Percentiles rank a stretch among this genome's conserved stretches.
phyloP scores from a whole-genome alignment of 139 green algal genomes.

The Chlamydomonas sphaeroides region DNA sequence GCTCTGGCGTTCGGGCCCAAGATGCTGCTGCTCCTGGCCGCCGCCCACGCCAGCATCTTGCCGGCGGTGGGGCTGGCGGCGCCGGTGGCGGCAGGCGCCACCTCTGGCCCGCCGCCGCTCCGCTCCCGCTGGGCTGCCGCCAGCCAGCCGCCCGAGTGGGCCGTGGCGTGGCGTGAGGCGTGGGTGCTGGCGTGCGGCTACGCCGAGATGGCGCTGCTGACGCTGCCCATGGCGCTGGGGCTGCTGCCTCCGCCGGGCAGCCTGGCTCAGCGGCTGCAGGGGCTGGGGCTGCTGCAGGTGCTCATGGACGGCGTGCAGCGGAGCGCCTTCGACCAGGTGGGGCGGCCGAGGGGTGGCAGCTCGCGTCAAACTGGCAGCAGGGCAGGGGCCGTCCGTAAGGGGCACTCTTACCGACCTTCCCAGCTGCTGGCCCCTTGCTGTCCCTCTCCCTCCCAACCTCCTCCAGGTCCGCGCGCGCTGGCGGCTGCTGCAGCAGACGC shows the following conservation, averaged over 20 bases:
- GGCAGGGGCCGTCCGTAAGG: too few relatives aligned
- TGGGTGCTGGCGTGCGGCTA: slow-evolving; percentile 37
- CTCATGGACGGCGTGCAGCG: slow-evolving; percentile 41
- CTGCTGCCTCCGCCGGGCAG: slow-evolving; percentile 4
- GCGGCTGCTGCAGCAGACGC: slow-evolving; percentile 28
- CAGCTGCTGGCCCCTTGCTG: neutral
- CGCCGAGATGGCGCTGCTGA: slow-evolving; percentile 24
- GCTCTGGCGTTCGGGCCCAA: slow-evolving; percentile 31
- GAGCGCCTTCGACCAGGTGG: slow-evolving; percentile 30
- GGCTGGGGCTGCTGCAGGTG: slow-evolving; percentile 28
- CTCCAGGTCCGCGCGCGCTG: slow-evolving; percentile 21
- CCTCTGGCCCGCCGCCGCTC: too few relatives aligned
- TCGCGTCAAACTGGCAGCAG: too few relatives aligned
- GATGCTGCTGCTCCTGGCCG: neutral
- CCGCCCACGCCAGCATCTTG: neutral
- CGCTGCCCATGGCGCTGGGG: slow-evolving; percentile 22
- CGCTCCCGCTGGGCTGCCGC: neutral
- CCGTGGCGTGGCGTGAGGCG: slow-evolving; percentile 22
- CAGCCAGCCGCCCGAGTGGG: slow-evolving; percentile 18
- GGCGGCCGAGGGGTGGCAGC: neutral
- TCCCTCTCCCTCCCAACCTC: neutral
- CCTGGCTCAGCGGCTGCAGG: slow-evolving; percentile 18
- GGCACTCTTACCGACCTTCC: too few relatives aligned
- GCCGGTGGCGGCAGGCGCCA: neutral
- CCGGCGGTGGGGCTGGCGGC: neutral